These are phyloP conservation scores for Ilyonectria mors-panacis DNA, from an alignment of 2,329 filamentous ascomycete genomes.

Conservation along the genomic window DNA sequence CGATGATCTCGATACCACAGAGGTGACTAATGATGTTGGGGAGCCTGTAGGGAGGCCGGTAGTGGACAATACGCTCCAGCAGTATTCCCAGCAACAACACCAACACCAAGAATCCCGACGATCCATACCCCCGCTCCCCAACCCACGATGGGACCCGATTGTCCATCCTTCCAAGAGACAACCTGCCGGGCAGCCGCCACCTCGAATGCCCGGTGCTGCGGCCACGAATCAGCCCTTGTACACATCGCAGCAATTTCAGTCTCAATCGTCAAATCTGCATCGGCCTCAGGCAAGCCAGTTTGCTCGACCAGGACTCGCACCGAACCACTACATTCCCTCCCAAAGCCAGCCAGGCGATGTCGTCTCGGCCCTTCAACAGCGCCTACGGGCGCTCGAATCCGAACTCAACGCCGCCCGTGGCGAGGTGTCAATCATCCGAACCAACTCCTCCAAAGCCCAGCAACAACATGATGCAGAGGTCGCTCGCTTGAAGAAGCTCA, in stretches of 20 bases:
- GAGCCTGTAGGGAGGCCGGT: conserved; percentile 56
- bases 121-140: conserved; percentile 52
- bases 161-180: conserved; percentile 46
- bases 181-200: conserved; percentile 30
- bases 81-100: conserved; percentile 46
- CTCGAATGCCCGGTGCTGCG: conserved; percentile 34
- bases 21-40: conserved; percentile 67
- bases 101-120: conserved; percentile 43
- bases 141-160: conserved; percentile 57
- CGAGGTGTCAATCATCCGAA: conserved; percentile 82
- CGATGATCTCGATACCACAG: conserved; percentile 71
- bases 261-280: conserved; percentile 48
- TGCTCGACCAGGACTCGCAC: conserved; percentile 53
- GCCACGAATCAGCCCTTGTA: conserved; percentile 43
- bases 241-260: conserved; percentile 51
- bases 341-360: conserved; percentile 54
- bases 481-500: conserved; percentile 72
- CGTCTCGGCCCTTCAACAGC: conserved; percentile 65
- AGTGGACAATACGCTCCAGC: conserved; percentile 55
- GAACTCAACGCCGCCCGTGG: conserved; percentile 76
- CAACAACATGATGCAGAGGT: conserved; percentile 76
- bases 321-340: conserved; percentile 42
- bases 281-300: conserved; percentile 59
- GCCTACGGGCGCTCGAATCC: conserved; percentile 66
- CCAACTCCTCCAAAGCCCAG: conserved; percentile 74